Conservation (phyloP, 768 basidiomycete species). For the Lyophyllum atratum region DNA sequence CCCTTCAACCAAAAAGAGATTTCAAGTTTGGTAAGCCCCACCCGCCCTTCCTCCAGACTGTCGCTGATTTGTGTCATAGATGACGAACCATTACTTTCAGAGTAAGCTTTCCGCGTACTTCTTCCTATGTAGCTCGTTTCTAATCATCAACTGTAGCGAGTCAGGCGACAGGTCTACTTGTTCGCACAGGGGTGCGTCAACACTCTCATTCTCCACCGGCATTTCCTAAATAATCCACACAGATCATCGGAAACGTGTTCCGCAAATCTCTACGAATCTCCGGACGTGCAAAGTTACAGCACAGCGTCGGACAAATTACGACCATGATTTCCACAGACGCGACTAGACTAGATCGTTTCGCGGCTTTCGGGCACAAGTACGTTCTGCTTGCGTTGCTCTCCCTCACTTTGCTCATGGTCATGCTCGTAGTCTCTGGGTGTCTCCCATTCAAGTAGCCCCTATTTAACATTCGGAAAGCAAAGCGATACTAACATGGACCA, state of each 20-base stretch:
- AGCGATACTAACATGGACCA: background rate
- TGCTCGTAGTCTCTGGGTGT: slow-evolving; percentile 51
- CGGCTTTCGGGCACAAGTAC: slow-evolving; percentile 42
- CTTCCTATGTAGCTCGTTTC: background rate
- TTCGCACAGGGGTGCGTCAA: slow-evolving; percentile 19
- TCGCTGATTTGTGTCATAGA: slow-evolving; percentile 10
- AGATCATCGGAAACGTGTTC: slow-evolving; percentile 52
- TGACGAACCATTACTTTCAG: slow-evolving; percentile 25
- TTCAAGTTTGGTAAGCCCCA: slow-evolving; percentile 31
- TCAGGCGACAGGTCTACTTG: slow-evolving; percentile 17
- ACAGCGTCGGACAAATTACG: slow-evolving; percentile 66
- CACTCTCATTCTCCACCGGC: background rate
- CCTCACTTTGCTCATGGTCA: background rate
- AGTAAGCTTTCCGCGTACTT: slow-evolving; percentile 1
- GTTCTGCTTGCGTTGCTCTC: slow-evolving; percentile 11
- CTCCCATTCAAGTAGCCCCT: slow-evolving; percentile 52
- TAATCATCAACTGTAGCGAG: slow-evolving; percentile 3
- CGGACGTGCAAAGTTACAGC: slow-evolving; percentile 54
- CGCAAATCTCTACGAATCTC: slow-evolving; percentile 72
- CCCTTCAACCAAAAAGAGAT: slow-evolving; percentile 34
- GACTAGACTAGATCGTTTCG: slow-evolving; percentile 51
- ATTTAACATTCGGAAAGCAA: background rate
- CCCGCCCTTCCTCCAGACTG: too few species aligned
- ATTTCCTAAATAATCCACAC: background rate
- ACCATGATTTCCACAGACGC: slow-evolving; percentile 72